Percentiles rank a stretch among this genome's conserved stretches.
These are phyloP conservation scores for Eutypella sp. DNA, from an alignment of 2,329 filamentous ascomycete species.

Conservation along the genomic window DNA sequence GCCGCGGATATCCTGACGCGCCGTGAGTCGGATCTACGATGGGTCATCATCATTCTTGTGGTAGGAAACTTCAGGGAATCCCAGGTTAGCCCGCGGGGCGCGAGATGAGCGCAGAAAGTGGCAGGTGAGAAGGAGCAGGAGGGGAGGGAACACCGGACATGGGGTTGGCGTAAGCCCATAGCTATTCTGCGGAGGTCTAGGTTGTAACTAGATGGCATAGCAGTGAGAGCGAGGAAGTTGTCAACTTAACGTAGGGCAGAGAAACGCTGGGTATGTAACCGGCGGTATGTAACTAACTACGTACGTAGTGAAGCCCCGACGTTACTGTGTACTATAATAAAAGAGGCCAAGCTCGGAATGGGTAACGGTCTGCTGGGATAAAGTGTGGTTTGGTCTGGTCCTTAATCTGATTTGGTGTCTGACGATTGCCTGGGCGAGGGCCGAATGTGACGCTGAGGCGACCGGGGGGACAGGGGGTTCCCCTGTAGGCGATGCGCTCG, in stretches of 20 bases:
- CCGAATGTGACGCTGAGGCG: background rate
- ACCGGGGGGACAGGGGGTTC: background rate
- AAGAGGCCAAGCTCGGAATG: background rate
- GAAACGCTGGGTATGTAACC: background rate
- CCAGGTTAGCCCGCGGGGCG: background rate
- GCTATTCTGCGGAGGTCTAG: too few relatives aligned
- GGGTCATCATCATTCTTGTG: background rate
- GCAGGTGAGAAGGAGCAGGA: background rate
- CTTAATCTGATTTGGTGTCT: background rate
- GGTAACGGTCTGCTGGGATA: background rate
- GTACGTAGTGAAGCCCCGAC: background rate
- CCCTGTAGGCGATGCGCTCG: background rate
- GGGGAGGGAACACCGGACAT: background rate
- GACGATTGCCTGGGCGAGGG: background rate
- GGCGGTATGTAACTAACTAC: background rate
- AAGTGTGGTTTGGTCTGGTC: conserved; percentile 1
- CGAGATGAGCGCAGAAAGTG: background rate
- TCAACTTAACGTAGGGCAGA: background rate
- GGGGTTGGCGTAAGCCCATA: too few relatives aligned
- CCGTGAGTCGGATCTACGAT: background rate
- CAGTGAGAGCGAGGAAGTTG: background rate
- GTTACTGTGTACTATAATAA: too few relatives aligned
- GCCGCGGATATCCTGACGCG: background rate
- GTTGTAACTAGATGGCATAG: background rate
- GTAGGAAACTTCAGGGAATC: background rate